Base-by-base conservation (phyloP, 2,329 filamentous ascomycete genomes). In the Aciculosporium take region DNA sequence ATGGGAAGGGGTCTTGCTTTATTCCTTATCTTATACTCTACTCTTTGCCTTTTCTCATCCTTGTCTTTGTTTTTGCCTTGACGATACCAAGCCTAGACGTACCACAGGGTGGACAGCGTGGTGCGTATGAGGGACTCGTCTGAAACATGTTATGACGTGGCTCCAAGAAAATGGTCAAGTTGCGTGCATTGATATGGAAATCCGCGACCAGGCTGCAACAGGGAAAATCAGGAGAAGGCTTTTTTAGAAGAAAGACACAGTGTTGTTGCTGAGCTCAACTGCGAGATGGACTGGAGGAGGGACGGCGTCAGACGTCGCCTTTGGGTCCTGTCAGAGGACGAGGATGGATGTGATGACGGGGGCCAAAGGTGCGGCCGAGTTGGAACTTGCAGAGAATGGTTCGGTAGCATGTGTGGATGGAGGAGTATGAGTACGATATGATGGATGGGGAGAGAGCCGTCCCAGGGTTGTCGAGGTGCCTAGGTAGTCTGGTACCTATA, bases 11-110 rank as follows among this genome's bases (percentile, higher is more conserved):
- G 34, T 25, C 13, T 18, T 40, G 31, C 21, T 6, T 18, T 24
- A n/a, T 24, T 32, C 12, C 8, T 25, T 32, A 7, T 33, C 7
- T 7, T 34, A 28, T 8, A 4, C 13, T 25, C 3, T 18, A 17
- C 8, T 18, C 9, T 25, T 10, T 23, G 12, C 18, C 23, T 10
- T 17, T 9, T 13, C 21, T 12, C 29, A 10, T 20, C 20, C 8
- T 27, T 32, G 21, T 28, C 28, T 7, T 13, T 7, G 7, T 21
- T 37, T 18, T 3, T 46, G 41, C 45, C 41, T 42, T 45, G 47
- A 41, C 30, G 50, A 52, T 53, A 53, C 49, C 50, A 51, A 49
- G 25, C 42, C 41, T 48, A 52, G 50, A 52, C 35, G 36, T 43
- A 47, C 44, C 46, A 40, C 45, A 23, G 29, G 38, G 27, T 37